Conservation (phyloP, 2,329 filamentous ascomycete species). For the Phoma sp. region DNA sequence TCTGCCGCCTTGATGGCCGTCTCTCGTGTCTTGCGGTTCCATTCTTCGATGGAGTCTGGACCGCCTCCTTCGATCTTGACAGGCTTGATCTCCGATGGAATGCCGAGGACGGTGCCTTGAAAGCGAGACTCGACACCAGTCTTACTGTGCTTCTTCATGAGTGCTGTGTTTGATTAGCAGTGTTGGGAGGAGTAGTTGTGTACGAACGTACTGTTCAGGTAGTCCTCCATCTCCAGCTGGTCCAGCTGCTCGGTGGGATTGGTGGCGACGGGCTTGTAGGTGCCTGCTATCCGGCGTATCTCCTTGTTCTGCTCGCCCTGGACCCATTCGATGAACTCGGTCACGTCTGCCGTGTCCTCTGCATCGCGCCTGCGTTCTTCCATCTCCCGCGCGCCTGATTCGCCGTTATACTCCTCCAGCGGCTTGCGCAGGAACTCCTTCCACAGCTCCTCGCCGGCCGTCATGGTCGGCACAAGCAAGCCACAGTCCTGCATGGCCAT, state of each 20-base stretch:
- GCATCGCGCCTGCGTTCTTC: conserved; percentile 58
- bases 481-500: conserved; percentile 85
- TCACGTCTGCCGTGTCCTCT: conserved; percentile 81
- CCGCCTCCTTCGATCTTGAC: conserved; percentile 81
- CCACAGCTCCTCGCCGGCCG: conserved; percentile 73
- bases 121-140: conserved; percentile 87
- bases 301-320: conserved; percentile 76
- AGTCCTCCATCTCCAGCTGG: conserved; percentile 55
- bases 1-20: conserved; percentile 35
- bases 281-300: conserved; percentile 79
- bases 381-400: conserved; percentile 49
- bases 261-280: conserved; percentile 55
- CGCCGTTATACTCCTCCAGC: conserved; percentile 51
- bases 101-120: conserved; percentile 82
- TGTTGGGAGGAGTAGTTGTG: neutral
- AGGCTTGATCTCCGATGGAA: conserved; percentile 72
- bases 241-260: conserved; percentile 58
- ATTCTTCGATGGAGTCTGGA: conserved; percentile 71
- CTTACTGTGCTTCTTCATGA: conserved; percentile 94
- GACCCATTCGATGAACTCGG: conserved; percentile 82
- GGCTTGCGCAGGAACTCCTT: conserved; percentile 59
- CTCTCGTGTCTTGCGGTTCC: conserved; percentile 56
- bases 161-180: conserved; percentile 56
- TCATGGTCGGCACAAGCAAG: conserved; percentile 72
- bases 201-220: conserved; percentile 50